Evolutionary conservation across 2,329 filamentous ascomycete species (phyloP).

Genomic region (Talaromyces albobiverticillius): DNA sequence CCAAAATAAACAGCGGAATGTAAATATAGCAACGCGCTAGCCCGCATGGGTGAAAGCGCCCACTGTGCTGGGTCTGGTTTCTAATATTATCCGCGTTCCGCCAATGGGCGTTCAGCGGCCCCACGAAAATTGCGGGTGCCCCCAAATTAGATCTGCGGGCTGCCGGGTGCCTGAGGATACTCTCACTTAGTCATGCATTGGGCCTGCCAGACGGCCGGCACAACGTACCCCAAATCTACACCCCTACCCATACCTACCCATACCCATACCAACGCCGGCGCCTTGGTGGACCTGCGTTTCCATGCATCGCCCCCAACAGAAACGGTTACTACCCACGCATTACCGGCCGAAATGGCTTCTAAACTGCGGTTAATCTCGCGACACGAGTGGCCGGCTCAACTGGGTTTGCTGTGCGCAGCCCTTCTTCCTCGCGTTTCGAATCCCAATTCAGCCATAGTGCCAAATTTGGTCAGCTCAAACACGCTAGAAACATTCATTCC

Average conservation of each 20-base stretch:
- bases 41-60: neutral
- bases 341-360: neutral
- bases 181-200: neutral
- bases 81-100: constrained; percentile 7
- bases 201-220: constrained; percentile 10
- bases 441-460: constrained; percentile 4
- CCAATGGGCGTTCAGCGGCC: neutral
- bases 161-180: no score
- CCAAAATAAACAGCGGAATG: neutral
- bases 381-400: neutral
- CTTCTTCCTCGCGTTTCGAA: neutral
- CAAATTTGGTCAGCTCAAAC: constrained; percentile 11
- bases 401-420: constrained; percentile 1
- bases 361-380: constrained; percentile 9
- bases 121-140: constrained; percentile 3
- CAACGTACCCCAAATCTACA: constrained; percentile 3
- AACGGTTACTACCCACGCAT: neutral
- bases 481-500: constrained; percentile 6
- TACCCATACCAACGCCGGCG: constrained; percentile 2
- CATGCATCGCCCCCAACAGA: constrained; percentile 12
- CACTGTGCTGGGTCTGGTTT: constrained; percentile 2
- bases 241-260: no score
- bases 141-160: neutral
- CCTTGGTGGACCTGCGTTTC: constrained; percentile 7
- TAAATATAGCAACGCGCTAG: constrained; percentile 9